Base-by-base conservation (phyloP, 2,329 filamentous ascomycete genomes). In the Talaromyces sp. region DNA sequence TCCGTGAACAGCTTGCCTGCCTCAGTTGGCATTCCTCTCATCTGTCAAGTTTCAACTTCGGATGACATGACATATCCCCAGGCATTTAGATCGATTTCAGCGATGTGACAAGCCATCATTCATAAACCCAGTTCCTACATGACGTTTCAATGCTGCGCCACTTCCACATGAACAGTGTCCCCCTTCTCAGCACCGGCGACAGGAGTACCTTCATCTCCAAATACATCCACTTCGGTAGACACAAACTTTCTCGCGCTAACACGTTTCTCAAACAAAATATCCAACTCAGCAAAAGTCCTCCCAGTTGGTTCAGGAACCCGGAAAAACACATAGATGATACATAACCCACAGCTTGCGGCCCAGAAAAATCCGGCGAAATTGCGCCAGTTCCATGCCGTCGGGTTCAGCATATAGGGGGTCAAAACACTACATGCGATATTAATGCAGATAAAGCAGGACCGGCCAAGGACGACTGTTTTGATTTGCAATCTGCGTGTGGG, bases 321-420 rank as follows among this genome's bases (percentile, higher is more conserved):
- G 61, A 71, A 71, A 53, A 65, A 72, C 27, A 69, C 66, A 25
- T 69, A 69, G 1, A 67, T 19, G 5, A 67, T 58, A 36, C n/a
- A 65, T 11, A 40, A 5, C 15, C 25, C 22, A 25, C 2, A 45
- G 7, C 13, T 58, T 43, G 27, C 60, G 0, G 11, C 27, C 51
- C 61, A 64, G 45, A 49, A 56, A 36, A 53, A 43, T 1, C 19
- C 47, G 79, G 71, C 15, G 74, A 77, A 34, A 66, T 70, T 62
- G 61, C 76, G 74, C 77, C 74, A 76, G 78, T 95, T 82, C 92
- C 93, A 97, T 0, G 87, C 90, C 0, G 83, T 84, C 0, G 93
- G 92, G 78, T 96, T 97, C 45, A 96, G 84, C 93, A 97, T 96
- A 79, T 96, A 96, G 0, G 93, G 93, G 0, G 91, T 95, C 40